Conservation (phyloP, 768 basidiomycete species). For the Tylopilus subfusipes region DNA sequence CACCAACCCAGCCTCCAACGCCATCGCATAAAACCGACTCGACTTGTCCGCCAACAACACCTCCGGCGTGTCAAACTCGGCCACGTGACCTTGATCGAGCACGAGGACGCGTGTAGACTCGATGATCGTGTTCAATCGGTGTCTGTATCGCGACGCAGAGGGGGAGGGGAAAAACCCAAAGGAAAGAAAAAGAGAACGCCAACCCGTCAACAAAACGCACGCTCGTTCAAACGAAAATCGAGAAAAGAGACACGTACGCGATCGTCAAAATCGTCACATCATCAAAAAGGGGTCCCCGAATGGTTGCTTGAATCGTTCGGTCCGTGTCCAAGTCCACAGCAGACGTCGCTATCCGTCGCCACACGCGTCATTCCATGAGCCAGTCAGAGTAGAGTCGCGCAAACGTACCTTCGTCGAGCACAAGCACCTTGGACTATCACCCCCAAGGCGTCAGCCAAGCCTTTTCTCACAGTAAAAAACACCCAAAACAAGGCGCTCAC, state of each 20-base stretch:
- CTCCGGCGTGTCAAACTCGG: constrained; percentile 77
- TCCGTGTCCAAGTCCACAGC: constrained; percentile 92
- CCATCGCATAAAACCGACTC: constrained; percentile 61
- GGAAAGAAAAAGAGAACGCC: no score
- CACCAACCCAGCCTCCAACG: constrained; percentile 58
- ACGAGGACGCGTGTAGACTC: constrained; percentile 81
- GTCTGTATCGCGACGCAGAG: constrained; percentile 35
- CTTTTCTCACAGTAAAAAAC: no score
- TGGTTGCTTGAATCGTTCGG: constrained; percentile 82
- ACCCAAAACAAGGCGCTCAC: constrained; percentile 27
- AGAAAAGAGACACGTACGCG: constrained; percentile 48
- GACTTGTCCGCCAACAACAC: constrained; percentile 54
- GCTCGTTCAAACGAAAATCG: no score
- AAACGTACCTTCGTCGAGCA: constrained; percentile 81
- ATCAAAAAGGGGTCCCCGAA: constrained; percentile 72
- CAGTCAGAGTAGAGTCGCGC: no score
- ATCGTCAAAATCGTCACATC: constrained; percentile 84
- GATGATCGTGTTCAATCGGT: constrained; percentile 81
- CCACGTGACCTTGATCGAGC: constrained; percentile 74
- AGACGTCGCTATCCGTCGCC: constrained; percentile 57
- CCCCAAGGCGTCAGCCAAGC: not conserved
- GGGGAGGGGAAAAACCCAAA: no score
- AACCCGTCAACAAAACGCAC: not conserved
- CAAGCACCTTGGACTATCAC: constrained; percentile 72
- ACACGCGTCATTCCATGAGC: not conserved